These are phyloP conservation scores for Hygrophoropsis aurantiaca DNA, from an alignment of 768 basidiomycete genomes.

Conservation along the genomic window DNA sequence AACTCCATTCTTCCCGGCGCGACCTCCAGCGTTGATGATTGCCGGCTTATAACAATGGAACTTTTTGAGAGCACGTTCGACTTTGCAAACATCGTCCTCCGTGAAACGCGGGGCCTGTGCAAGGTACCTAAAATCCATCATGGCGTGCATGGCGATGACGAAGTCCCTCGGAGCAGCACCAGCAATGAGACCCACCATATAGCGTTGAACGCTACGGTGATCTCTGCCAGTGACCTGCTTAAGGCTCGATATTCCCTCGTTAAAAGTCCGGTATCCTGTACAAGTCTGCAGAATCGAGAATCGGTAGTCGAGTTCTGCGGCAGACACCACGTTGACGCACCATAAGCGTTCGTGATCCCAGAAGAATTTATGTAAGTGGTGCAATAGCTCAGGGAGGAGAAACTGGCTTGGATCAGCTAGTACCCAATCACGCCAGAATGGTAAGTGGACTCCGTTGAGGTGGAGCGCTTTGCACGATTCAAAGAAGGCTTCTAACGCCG, in stretches of 20 bases:
- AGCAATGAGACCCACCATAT: slow-evolving; percentile 35
- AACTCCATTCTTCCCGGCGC: slow-evolving; percentile 16
- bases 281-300: slow-evolving; percentile 37
- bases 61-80: slow-evolving; percentile 18
- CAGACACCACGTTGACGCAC: slow-evolving; percentile 32
- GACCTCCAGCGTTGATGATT: slow-evolving; percentile 29
- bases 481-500: slow-evolving; percentile 13
- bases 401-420: slow-evolving; percentile 32
- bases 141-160: slow-evolving; percentile 31
- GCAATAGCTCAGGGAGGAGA: slow-evolving; percentile 37
- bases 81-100: slow-evolving; percentile 15
- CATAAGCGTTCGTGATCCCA: slow-evolving; percentile 41
- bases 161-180: slow-evolving; percentile 28
- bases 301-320: slow-evolving; percentile 34
- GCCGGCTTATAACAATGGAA: slow-evolving; percentile 35
- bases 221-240: slow-evolving; percentile 43
- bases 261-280: slow-evolving; percentile 37
- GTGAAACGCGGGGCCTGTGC: slow-evolving; percentile 30
- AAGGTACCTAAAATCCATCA: slow-evolving; percentile 38
- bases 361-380: slow-evolving; percentile 39
- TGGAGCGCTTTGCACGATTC: slow-evolving; percentile 11
- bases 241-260: slow-evolving; percentile 37
- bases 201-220: slow-evolving; percentile 35
- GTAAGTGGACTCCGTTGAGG: slow-evolving; percentile 12
- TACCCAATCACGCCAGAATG: slow-evolving; percentile 38